phyloP scores from a whole-genome alignment of 768 basidiomycete species.

The Wakefieldia striispora region DNA sequence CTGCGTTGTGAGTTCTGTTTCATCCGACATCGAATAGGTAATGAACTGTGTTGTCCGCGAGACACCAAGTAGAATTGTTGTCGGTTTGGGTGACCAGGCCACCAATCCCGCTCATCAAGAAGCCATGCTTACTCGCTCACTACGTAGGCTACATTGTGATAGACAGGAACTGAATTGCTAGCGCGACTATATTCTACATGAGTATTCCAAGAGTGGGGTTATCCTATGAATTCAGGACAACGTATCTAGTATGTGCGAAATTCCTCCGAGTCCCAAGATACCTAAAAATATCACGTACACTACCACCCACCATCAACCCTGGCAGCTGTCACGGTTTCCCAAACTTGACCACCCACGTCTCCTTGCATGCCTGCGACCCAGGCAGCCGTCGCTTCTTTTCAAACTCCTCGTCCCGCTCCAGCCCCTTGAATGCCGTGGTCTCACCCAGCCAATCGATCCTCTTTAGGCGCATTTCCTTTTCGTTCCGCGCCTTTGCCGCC shows the following conservation, averaged over 20 bases:
- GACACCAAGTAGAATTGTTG: too few species aligned
- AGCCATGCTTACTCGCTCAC: too few species aligned
- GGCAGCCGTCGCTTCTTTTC: constrained; percentile 50
- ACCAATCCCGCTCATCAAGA: too few species aligned
- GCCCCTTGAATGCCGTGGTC: constrained; percentile 54
- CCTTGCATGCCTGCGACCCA: constrained; percentile 37
- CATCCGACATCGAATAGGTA: too few species aligned
- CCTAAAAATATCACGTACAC: neutral
- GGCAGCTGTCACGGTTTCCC: constrained; percentile 25
- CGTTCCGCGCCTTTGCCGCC: constrained; percentile 47
- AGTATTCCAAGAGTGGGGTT: neutral
- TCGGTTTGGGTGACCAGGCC: too few species aligned
- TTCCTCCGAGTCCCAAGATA: neutral
- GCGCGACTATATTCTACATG: neutral
- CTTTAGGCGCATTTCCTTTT: constrained; percentile 38
- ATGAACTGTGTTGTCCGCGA: too few species aligned
- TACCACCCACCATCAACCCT: neutral
- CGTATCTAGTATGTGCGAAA: neutral
- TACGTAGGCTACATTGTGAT: too few species aligned
- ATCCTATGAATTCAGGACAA: too few species aligned
- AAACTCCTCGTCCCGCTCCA: constrained; percentile 60
- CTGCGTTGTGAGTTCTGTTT: too few species aligned
- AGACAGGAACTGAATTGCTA: too few species aligned
- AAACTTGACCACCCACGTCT: constrained; percentile 62
- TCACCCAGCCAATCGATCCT: constrained; percentile 68